Evolutionary conservation across 164 flowering plant species (phyloP), one percentile per base, ranked within the genome.

Genomic region (Chloranthus sessilifolius): DNA sequence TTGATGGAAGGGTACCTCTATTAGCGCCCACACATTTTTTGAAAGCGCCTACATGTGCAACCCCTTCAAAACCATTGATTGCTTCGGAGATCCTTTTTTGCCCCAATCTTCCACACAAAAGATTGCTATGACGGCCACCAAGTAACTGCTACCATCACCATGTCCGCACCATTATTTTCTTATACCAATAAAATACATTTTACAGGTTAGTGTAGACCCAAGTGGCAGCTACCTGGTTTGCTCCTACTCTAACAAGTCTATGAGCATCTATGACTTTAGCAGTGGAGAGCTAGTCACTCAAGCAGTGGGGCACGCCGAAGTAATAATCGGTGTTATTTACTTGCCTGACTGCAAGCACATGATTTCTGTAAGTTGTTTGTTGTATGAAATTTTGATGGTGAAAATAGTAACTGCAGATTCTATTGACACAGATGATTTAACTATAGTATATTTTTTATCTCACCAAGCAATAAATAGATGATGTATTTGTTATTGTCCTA

Each of bases 311-410:
- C 95, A 80, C 52, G 65, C 80, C 49, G 85, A 80, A 70, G 80
- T 74, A 20, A 60, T 80, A 41, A 82, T 81, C 31, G 81, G 89
- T 19, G 51, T 82, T 33, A 67, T 72, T 53, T 85, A 82, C 70
- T 66, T 82, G 70, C 78, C 89, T 16, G 84, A 80, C 61, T 80
- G 78, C 79, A 72, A 67, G 73, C 89, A 80, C 65, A 63, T 85
- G 7, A 67, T 78, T 56, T 80, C 87, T 46, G 95, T 82, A 56
- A 75, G 89, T 71, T 25, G 53, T 68, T 46, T n/a, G 1, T n/a
- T 39, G 3, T 28, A 28, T 15, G 43, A 11, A 37, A 12, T 23
- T 44, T 34, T 10, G 21, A 11, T 7, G 23, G 9, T 15, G 7
- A 38, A 17, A 35, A 43, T 20, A 9, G 12, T 5, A 23, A 12